Evolutionary conservation across 1,284 basidiomycete genomes (phyloP).

Genomic region (Clitocybe nebularis): DNA sequence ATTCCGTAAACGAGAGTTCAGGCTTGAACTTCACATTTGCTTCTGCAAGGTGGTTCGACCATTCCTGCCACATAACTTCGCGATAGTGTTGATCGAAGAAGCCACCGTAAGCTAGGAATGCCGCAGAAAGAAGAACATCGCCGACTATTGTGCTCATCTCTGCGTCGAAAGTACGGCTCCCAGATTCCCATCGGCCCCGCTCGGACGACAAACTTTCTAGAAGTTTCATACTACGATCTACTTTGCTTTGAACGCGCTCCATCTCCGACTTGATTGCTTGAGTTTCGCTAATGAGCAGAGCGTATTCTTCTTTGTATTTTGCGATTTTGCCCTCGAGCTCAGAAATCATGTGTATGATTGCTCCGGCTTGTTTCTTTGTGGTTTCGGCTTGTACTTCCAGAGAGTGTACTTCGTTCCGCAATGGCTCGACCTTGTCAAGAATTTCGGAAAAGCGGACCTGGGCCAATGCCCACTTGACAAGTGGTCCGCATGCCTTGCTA

Average conservation of each 20-base stretch:
- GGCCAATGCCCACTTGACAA: constrained; percentile 98
- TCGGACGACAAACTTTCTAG: constrained; percentile 95
- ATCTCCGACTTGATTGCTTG: constrained; percentile 98
- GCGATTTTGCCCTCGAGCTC: constrained; percentile 93
- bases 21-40: constrained; percentile 92
- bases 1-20: constrained; percentile 92
- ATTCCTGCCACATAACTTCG: constrained; percentile 95
- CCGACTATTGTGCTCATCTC: constrained; percentile 99
- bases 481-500: constrained; percentile 95
- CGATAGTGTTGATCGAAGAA: constrained; percentile 99
- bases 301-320: constrained; percentile 97
- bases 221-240: constrained; percentile 94
- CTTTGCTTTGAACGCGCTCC: constrained; percentile 96
- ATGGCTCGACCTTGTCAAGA: constrained; percentile 94
- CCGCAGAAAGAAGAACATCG: constrained; percentile 93
- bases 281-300: constrained; percentile 93
- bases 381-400: constrained; percentile 90
- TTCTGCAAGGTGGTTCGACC: constrained; percentile 85
- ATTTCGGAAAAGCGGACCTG: constrained; percentile 98
- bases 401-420: constrained; percentile 93
- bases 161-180: constrained; percentile 93
- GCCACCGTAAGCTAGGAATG: constrained; percentile 95
- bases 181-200: constrained; percentile 90
- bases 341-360: constrained; percentile 89
- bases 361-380: constrained; percentile 88